Percentiles rank a stretch among this genome's conserved stretches.
These are phyloP conservation scores for Candida schatavii DNA, from an alignment of 805 yeast species.

Conservation along the genomic window DNA sequence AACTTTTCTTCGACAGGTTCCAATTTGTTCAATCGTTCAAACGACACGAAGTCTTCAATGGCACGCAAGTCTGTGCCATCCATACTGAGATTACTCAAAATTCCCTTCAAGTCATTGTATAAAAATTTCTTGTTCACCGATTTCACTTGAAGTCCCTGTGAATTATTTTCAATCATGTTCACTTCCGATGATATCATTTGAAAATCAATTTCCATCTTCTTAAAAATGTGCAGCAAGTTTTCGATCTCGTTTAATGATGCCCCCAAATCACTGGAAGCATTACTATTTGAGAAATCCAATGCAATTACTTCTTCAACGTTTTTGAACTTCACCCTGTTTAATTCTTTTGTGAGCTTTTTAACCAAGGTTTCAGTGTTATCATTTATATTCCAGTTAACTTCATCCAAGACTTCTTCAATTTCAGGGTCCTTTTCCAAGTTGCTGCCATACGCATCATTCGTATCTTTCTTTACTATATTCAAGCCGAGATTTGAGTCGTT, in stretches of 20 bases:
- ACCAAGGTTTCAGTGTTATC: slow-evolving; percentile 63
- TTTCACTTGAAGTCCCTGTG: slow-evolving; percentile 80
- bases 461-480: slow-evolving; percentile 12
- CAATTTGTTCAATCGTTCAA: slow-evolving; percentile 44
- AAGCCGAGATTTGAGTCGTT: slow-evolving; percentile 14
- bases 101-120: slow-evolving; percentile 64
- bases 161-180: slow-evolving; percentile 65
- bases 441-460: background rate
- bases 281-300: slow-evolving; percentile 34
- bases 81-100: slow-evolving; percentile 68
- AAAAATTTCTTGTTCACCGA: slow-evolving; percentile 77
- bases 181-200: slow-evolving; percentile 59
- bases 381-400: slow-evolving; percentile 69
- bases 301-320: slow-evolving; percentile 49
- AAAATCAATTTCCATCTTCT: slow-evolving; percentile 39
- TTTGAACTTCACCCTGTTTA: slow-evolving; percentile 59
- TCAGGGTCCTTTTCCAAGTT: slow-evolving; percentile 37
- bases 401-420: slow-evolving; percentile 68
- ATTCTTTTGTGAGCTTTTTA: slow-evolving; percentile 54
- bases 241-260: slow-evolving; percentile 35
- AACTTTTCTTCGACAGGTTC: slow-evolving; percentile 53
- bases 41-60: slow-evolving; percentile 48
- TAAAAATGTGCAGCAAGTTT: slow-evolving; percentile 35
- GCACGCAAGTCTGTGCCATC: slow-evolving; percentile 51
- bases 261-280: slow-evolving; percentile 29